phyloP scores from a whole-genome alignment of 176 grass and related monocot species.

The Alopecurus myosuroides region DNA sequence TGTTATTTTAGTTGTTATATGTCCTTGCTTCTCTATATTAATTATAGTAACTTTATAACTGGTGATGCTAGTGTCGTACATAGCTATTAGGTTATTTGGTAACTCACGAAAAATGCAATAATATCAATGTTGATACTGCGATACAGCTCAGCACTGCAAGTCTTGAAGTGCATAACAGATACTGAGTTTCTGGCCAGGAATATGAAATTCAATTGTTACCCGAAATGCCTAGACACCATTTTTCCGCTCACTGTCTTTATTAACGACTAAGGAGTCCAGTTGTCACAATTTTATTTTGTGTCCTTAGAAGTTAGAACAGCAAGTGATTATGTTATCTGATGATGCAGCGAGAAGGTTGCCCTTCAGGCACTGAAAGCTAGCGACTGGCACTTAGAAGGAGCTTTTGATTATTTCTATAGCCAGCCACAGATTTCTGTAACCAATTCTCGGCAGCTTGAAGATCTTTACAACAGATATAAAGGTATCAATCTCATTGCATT shows the following conservation, averaged over 20 bases:
- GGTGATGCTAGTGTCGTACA: background rate
- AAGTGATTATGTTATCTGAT: background rate
- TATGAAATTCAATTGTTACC: background rate
- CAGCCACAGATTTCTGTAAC: conserved; percentile 81
- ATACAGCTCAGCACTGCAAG: background rate
- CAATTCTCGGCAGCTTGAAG: conserved; percentile 76
- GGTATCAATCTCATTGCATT: conserved; percentile 40
- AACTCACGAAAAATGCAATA: background rate
- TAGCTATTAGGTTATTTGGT: background rate
- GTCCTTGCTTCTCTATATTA: background rate
- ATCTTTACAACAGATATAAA: conserved; percentile 92
- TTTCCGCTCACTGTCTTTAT: background rate
- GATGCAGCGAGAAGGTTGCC: conserved; percentile 86
- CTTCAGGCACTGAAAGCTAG: conserved; percentile 94
- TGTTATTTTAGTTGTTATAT: background rate
- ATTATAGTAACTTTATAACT: background rate
- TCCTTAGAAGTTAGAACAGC: background rate
- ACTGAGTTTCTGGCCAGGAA: background rate
- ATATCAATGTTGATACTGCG: background rate
- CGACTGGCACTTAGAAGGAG: conserved; percentile 98
- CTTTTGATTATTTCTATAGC: conserved; percentile 98
- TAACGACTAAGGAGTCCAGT: background rate
- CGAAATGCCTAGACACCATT: background rate
- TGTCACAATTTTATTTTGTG: background rate
- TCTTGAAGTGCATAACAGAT: background rate